phyloP scores from a whole-genome alignment of 2,329 filamentous ascomycete species.

The Verticillium nubilum region DNA sequence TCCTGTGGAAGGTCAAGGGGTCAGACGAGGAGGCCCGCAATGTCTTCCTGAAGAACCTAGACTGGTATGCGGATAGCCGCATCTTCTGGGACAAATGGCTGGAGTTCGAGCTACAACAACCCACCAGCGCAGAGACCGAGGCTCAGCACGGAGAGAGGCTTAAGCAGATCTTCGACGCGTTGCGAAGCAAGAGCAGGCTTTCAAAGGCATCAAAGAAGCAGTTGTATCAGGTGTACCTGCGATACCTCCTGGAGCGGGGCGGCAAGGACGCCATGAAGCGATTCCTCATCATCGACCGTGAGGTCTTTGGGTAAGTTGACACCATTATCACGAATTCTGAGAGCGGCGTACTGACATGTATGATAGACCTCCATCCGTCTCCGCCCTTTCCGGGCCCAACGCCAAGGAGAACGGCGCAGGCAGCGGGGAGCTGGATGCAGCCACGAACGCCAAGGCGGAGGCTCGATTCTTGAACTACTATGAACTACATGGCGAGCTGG shows the following conservation, averaged over 20 bases:
- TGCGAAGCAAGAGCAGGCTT: conserved; percentile 68
- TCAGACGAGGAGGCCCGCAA: conserved; percentile 74
- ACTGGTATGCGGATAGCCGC: conserved; percentile 79
- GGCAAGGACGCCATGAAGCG: conserved; percentile 80
- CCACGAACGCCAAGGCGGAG: conserved; percentile 45
- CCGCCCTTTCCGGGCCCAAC: conserved; percentile 31
- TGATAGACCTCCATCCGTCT: conserved; percentile 40
- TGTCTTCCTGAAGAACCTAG: conserved; percentile 75
- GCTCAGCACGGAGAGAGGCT: conserved; percentile 65
- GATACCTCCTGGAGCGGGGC: conserved; percentile 77
- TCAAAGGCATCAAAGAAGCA: conserved; percentile 64
- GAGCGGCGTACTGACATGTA: neutral
- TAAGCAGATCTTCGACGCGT: conserved; percentile 71
- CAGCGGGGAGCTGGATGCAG: conserved; percentile 43
- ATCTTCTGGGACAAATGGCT: conserved; percentile 90
- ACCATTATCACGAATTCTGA: neutral
- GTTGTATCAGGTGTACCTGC: conserved; percentile 72
- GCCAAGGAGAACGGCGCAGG: conserved; percentile 41
- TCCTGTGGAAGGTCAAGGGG: conserved; percentile 85
- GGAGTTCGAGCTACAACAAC: conserved; percentile 81
- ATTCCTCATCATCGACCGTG: conserved; percentile 75
- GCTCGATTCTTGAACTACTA: conserved; percentile 46
- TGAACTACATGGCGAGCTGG: conserved; percentile 42
- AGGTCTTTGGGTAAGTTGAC: conserved; percentile 75
- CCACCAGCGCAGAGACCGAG: conserved; percentile 61